These are phyloP conservation scores for Alternaria brassicicola DNA, from an alignment of 2,329 filamentous ascomycete genomes.

Conservation along the genomic window DNA sequence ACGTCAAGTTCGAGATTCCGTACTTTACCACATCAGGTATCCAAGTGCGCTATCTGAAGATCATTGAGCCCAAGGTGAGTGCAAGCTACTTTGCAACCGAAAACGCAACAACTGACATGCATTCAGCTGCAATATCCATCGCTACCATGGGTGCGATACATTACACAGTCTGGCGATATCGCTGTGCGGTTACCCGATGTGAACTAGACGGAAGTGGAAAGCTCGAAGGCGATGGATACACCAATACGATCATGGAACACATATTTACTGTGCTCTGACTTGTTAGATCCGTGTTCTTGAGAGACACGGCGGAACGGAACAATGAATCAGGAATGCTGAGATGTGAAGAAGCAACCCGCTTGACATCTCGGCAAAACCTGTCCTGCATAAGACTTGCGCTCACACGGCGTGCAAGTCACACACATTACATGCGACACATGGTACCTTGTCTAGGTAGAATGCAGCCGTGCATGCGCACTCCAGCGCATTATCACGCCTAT, in stretches of 20 bases:
- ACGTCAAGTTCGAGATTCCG: conserved; percentile 99
- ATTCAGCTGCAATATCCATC: conserved; percentile 93
- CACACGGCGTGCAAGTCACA: background rate
- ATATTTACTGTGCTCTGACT: background rate
- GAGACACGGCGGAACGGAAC: background rate
- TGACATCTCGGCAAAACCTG: background rate
- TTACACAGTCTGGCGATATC: conserved; percentile 97
- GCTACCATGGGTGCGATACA: conserved; percentile 96
- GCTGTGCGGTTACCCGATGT: conserved; percentile 93
- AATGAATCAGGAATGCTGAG: background rate
- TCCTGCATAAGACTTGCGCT: background rate
- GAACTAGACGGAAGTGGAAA: conserved; percentile 56
- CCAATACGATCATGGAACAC: background rate
- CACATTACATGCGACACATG: background rate
- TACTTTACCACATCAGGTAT: conserved; percentile 99
- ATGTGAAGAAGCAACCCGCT: background rate
- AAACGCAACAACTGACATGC: conserved; percentile 9
- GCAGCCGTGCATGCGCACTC: background rate
- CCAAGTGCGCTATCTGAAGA: conserved; percentile 97
- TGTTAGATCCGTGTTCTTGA: background rate
- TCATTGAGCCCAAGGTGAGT: conserved; percentile 96
- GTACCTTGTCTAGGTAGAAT: background rate
- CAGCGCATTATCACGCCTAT: background rate
- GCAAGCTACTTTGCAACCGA: background rate
- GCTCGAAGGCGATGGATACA: background rate